A percentile compares a stretch with the other conserved stretches of the same genome.
Evolutionary conservation across 2,329 filamentous ascomycete species (phyloP).

Genomic region (Pyricularia sp.): DNA sequence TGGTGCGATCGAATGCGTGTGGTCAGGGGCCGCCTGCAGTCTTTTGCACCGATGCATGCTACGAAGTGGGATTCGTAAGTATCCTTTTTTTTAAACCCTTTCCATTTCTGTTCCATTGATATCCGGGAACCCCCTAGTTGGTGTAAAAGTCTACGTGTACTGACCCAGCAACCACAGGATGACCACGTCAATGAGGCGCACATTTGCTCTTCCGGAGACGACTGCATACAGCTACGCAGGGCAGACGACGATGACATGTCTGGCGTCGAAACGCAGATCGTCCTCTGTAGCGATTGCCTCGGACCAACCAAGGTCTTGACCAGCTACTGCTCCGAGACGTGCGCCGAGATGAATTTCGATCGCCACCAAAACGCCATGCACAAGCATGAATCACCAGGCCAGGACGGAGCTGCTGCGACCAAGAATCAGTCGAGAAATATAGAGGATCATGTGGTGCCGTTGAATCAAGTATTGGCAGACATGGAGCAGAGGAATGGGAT

Average conservation of each 20-base stretch:
- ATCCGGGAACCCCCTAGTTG: too few relatives aligned
- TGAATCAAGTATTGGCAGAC: neutral
- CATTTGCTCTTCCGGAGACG: slow-evolving; percentile 14
- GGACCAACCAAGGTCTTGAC: slow-evolving; percentile 16
- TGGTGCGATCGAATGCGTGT: slow-evolving; percentile 13
- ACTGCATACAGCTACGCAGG: slow-evolving; percentile 14
- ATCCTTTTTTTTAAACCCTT: neutral
- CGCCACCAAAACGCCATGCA: slow-evolving; percentile 17
- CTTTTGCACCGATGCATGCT: slow-evolving; percentile 18
- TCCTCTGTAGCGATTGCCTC: slow-evolving; percentile 24
- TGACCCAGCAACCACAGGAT: slow-evolving; percentile 8
- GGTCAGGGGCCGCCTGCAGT: slow-evolving; percentile 13
- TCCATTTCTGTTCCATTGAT: slow-evolving; percentile 8
- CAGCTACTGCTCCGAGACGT: slow-evolving; percentile 21
- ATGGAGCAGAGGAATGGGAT: neutral
- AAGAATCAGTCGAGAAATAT: slow-evolving; percentile 4
- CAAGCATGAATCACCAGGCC: neutral
- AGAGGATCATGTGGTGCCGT: neutral
- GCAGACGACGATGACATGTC: slow-evolving; percentile 14
- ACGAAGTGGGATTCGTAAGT: slow-evolving; percentile 10
- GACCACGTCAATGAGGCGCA: slow-evolving; percentile 15
- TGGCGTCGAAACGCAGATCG: slow-evolving; percentile 7
- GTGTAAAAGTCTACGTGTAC: neutral
- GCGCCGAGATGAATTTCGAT: slow-evolving; percentile 21
- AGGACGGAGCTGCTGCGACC: neutral